A percentile compares a stretch with the other conserved stretches of the same genome.
These are phyloP conservation scores for Chamaenerion angustifolium DNA, from an alignment of 345 rosid genomes.

Conservation along the genomic window DNA sequence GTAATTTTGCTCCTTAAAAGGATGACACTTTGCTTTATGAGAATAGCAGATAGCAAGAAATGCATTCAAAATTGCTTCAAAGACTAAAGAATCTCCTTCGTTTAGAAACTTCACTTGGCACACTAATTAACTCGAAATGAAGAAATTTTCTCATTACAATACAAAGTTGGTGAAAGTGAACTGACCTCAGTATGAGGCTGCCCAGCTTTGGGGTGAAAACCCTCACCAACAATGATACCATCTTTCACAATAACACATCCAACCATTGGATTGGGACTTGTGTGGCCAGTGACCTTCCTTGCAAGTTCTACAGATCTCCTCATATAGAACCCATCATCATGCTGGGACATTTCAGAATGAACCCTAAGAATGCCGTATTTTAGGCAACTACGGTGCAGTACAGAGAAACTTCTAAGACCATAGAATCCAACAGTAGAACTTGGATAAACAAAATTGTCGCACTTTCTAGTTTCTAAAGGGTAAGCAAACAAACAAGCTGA, in stretches of 20 bases:
- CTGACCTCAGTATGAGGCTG: constrained; percentile 94
- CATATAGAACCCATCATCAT: constrained; percentile 52
- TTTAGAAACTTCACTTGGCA: too few species aligned
- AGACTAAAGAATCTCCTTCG: too few species aligned
- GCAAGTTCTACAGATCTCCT: constrained; percentile 74
- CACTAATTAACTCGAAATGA: too few species aligned
- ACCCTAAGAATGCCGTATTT: constrained; percentile 11
- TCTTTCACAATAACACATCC: constrained; percentile 90
- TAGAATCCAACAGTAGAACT: too few species aligned
- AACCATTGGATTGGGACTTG: constrained; percentile 95
- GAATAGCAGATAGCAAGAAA: too few species aligned
- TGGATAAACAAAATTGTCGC: too few species aligned
- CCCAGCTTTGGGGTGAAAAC: constrained; percentile 94
- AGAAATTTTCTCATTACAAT: background rate
- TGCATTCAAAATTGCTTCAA: too few species aligned
- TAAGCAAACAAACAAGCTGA: constrained; percentile 4
- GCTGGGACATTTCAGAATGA: constrained; percentile 13
- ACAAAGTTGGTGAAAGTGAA: background rate
- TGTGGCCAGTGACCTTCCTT: constrained; percentile 54
- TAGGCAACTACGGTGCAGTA: background rate
- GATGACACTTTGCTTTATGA: too few species aligned
- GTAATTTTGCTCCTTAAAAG: too few species aligned
- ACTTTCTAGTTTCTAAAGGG: background rate
- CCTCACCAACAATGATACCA: constrained; percentile 76
- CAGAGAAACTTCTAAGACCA: background rate